Percentiles rank a stretch among this genome's conserved stretches.
Conservation (phyloP, 2,329 filamentous ascomycete species). For the Talaromyces albobiverticillius region DNA sequence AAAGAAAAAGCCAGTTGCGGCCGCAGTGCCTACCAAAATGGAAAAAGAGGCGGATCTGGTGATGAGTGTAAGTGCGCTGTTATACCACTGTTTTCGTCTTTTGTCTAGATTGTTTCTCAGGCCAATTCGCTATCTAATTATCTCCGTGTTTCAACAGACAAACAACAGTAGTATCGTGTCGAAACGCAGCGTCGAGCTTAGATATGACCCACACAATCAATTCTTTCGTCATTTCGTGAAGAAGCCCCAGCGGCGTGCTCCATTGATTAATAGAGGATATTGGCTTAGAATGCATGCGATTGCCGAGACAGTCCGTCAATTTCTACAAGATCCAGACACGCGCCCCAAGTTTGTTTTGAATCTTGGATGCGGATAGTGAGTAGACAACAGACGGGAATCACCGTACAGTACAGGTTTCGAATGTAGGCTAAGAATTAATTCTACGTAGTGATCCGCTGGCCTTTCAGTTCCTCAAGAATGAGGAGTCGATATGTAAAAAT, state of each 20-base stretch:
- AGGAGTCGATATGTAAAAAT: conserved; percentile 56
- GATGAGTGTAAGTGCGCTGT: conserved; percentile 47
- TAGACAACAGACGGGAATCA: conserved; percentile 31
- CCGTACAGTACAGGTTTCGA: conserved; percentile 8
- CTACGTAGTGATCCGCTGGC: conserved; percentile 73
- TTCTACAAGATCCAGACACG: conserved; percentile 58
- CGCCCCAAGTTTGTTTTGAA: conserved; percentile 74
- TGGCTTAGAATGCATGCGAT: conserved; percentile 82
- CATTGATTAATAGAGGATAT: conserved; percentile 86
- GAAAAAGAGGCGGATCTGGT: conserved; percentile 51
- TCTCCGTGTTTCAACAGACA: conserved; percentile 53
- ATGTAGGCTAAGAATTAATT: conserved; percentile 26
- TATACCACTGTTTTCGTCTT: conserved; percentile 6
- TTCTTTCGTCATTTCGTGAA: conserved; percentile 86
- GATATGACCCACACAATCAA: conserved; percentile 79
- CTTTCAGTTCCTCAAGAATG: conserved; percentile 73
- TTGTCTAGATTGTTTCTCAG: neutral
- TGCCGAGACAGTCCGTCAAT: conserved; percentile 69
- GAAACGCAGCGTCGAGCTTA: conserved; percentile 85
- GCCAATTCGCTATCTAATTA: neutral
- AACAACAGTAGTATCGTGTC: conserved; percentile 92
- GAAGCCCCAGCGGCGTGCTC: conserved; percentile 78
- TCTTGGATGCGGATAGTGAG: conserved; percentile 85
- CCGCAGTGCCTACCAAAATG: conserved; percentile 23
- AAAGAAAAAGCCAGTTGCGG: conserved; percentile 17